Evolutionary conservation across 2,329 filamentous ascomycete species (phyloP).

Genomic region (Venturia carpophila): DNA sequence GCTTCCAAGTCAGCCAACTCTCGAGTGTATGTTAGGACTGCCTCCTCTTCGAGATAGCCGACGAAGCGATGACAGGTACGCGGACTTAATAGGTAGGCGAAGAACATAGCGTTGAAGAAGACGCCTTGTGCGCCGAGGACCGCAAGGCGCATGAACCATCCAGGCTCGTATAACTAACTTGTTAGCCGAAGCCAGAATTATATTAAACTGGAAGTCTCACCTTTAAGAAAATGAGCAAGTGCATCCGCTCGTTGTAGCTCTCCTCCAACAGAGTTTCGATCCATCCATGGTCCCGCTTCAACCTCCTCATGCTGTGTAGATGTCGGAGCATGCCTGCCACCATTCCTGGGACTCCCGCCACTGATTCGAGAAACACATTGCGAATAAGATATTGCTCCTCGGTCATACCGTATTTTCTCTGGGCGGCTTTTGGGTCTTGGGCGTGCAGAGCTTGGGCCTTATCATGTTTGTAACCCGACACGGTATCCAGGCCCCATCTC

Average conservation of each 20-base stretch:
- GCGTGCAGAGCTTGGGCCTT: conserved; percentile 36
- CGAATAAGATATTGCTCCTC: conserved; percentile 85
- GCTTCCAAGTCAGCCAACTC: conserved; percentile 80
- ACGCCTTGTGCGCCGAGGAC: conserved; percentile 89
- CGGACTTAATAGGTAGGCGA: conserved; percentile 79
- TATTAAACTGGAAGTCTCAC: not conserved
- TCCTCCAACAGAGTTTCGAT: conserved; percentile 89
- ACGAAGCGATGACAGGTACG: conserved; percentile 91
- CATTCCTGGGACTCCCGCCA: conserved; percentile 95
- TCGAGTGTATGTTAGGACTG: conserved; percentile 88
- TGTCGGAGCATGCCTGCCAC: conserved; percentile 92
- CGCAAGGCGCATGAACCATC: conserved; percentile 85
- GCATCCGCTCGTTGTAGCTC: conserved; percentile 90
- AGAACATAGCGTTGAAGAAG: conserved; percentile 91
- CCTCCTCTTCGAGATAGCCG: conserved; percentile 94
- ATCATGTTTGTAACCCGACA: conserved; percentile 72
- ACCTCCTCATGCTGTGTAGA: conserved; percentile 69
- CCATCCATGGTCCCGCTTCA: conserved; percentile 92
- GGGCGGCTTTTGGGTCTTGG: conserved; percentile 44
- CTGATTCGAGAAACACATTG: conserved; percentile 88
- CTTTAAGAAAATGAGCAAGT: conserved; percentile 85
- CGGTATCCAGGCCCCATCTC: conserved; percentile 72
- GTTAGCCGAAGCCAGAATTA: not conserved
- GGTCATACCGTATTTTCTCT: conserved; percentile 59
- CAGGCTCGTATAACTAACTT: conserved; percentile 53